Base-by-base conservation (phyloP, 2,329 filamentous ascomycete genomes). In the Orbilia blumenaviensis region DNA sequence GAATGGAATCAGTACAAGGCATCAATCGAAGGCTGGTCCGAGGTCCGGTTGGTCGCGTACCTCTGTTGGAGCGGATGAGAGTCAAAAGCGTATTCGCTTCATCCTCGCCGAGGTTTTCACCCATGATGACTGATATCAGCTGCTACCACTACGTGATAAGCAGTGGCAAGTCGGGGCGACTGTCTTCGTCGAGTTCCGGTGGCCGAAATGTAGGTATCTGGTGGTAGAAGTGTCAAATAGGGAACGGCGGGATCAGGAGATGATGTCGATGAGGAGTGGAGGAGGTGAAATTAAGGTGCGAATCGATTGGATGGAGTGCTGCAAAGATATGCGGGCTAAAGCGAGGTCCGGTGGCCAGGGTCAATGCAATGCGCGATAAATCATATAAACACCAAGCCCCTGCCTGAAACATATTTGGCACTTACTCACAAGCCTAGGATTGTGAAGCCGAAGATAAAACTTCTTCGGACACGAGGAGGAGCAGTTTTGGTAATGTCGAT, bases 301-400 rank as follows among this genome's bases (percentile, higher is more conserved):
- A 50, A 27, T 56, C 27, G 46, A 66, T 67, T 73, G 62, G 62
- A 52, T 34, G 46, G 60, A 36, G 61, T 41, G 60, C 58, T 66
- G 62, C 34, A 67, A 16, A 71, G 67, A 62, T 67, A 54, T 61
- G 69, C 69, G 62, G 61, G 54, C 61, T 74, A 58, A 74, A 41
- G 61, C 61, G 60, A 64, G 62, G 41, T 44, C 16, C 41, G 21
- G 42, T 46, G 18, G 61, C 67, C 63, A 72, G 67, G 60, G 60
- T 64, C 58, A 72, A 75, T 67, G 63, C 71, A 67, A 67, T 75
- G 71, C 63, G 71, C 71, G 71, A 75, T 62, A 75, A 66, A 56
- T 61, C 21, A 62, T 72, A 72, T 64, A 74, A 74, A 74, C 69
- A 67, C 52, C 41, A 60, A n/a, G n/a, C 21, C 38, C 46, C 10